Conservation (phyloP, 2,329 filamentous ascomycete species). For the Plenodomus tracheiphilus region DNA sequence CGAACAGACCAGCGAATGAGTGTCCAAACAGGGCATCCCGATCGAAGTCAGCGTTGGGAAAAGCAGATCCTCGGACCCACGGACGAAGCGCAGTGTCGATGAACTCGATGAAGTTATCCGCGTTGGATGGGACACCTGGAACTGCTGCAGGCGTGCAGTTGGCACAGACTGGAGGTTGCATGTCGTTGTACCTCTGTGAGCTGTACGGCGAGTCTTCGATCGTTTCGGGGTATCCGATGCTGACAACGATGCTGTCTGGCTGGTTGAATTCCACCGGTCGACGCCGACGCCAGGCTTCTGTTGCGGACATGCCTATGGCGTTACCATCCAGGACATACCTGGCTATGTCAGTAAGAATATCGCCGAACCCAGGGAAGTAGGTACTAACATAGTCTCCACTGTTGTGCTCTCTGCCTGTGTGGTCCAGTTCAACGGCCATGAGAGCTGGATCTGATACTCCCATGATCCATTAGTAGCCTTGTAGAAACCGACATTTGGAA, state of each 20-base stretch:
- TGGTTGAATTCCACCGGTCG: conserved; percentile 36
- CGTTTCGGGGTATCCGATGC: conserved; percentile 34
- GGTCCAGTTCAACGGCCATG: conserved; percentile 41
- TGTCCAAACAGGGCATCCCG: conserved; percentile 55
- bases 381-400: conserved; percentile 37
- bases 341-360: conserved; percentile 3
- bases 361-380: neutral
- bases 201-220: conserved; percentile 37
- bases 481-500: conserved; percentile 36
- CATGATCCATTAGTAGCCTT: conserved; percentile 39
- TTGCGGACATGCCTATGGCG: conserved; percentile 31
- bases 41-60: conserved; percentile 34
- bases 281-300: conserved; percentile 34
- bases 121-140: conserved; percentile 48
- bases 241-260: conserved; percentile 36
- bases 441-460: conserved; percentile 39
- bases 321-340: conserved; percentile 42
- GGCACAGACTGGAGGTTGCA: conserved; percentile 35
- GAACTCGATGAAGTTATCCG: conserved; percentile 51
- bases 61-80: conserved; percentile 34
- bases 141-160: conserved; percentile 27
- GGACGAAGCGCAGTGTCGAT: conserved; percentile 48
- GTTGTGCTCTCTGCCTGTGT: conserved; percentile 21
- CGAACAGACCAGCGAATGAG: conserved; percentile 55
- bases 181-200: conserved; percentile 28